Evolutionary conservation across 495 filamentous ascomycete genomes (phyloP).

Genomic region (Thozetella sp.): DNA sequence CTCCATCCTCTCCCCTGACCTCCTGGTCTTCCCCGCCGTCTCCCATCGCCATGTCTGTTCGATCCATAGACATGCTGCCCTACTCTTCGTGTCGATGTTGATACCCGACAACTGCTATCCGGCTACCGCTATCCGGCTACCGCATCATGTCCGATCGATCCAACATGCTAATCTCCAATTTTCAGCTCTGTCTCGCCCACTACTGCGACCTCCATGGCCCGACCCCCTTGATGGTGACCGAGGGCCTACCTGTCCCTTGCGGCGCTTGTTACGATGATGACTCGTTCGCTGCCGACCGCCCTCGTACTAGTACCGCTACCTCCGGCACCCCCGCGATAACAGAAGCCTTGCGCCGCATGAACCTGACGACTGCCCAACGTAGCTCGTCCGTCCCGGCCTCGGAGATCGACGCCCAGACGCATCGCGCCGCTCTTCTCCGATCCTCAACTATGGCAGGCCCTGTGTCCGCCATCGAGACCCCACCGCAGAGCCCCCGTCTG

Average conservation of each 20-base stretch:
- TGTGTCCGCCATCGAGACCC: constrained; percentile 55
- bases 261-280: constrained; percentile 66
- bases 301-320: constrained; percentile 29
- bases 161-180: constrained; percentile 36
- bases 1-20: constrained; percentile 11
- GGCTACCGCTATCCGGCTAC: too few species aligned
- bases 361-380: constrained; percentile 25
- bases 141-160: constrained; percentile 1
- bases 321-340: constrained; percentile 28
- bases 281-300: constrained; percentile 18
- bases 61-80: too few species aligned
- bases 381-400: constrained; percentile 40
- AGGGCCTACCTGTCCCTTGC: constrained; percentile 80
- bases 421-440: constrained; percentile 35
- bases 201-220: constrained; percentile 97
- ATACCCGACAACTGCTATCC: too few species aligned
- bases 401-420: constrained; percentile 40
- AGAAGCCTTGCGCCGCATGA: constrained; percentile 43
- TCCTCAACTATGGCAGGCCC: constrained; percentile 22
- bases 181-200: constrained; percentile 90
- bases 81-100: too few species aligned
- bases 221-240: constrained; percentile 93
- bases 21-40: background rate
- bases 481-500: constrained; percentile 62
- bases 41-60: too few species aligned